phyloP scores from a whole-genome alignment of 164 flowering plant species.

The Litsea cubeba region DNA sequence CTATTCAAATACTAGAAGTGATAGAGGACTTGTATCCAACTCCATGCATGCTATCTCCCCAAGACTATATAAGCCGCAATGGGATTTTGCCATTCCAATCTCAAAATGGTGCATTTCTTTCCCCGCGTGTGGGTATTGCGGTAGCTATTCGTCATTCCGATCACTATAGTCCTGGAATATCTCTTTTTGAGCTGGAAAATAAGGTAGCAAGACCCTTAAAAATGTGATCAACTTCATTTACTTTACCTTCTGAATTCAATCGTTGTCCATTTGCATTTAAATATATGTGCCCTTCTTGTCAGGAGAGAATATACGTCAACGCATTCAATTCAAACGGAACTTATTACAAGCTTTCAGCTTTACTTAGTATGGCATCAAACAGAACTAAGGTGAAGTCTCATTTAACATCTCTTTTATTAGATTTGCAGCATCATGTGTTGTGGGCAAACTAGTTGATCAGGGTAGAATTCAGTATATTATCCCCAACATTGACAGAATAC shows the following conservation, averaged over 20 bases:
- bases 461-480: too few relatives aligned
- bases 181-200: slow-evolving; percentile 90
- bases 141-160: slow-evolving; percentile 70
- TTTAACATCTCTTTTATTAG: neutral
- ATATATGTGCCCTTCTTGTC: slow-evolving; percentile 9
- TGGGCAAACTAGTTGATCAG: neutral
- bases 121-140: slow-evolving; percentile 77
- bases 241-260: neutral
- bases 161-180: slow-evolving; percentile 77
- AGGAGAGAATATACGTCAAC: slow-evolving; percentile 86
- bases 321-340: slow-evolving; percentile 75
- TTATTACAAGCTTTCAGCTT: slow-evolving; percentile 87
- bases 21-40: slow-evolving; percentile 67
- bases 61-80: slow-evolving; percentile 66
- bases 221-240: too few relatives aligned
- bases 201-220: slow-evolving; percentile 48
- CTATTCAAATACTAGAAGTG: slow-evolving; percentile 67
- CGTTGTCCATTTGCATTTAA: neutral
- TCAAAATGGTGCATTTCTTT: slow-evolving; percentile 63
- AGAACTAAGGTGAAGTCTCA: slow-evolving; percentile 76
- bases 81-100: slow-evolving; percentile 53
- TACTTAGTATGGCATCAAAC: slow-evolving; percentile 77
- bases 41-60: slow-evolving; percentile 94
- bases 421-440: neutral
- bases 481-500: too few relatives aligned